These are phyloP conservation scores for Cucurbita argyrosperma DNA, from an alignment of 306 rosid genomes.

Conservation along the genomic window DNA sequence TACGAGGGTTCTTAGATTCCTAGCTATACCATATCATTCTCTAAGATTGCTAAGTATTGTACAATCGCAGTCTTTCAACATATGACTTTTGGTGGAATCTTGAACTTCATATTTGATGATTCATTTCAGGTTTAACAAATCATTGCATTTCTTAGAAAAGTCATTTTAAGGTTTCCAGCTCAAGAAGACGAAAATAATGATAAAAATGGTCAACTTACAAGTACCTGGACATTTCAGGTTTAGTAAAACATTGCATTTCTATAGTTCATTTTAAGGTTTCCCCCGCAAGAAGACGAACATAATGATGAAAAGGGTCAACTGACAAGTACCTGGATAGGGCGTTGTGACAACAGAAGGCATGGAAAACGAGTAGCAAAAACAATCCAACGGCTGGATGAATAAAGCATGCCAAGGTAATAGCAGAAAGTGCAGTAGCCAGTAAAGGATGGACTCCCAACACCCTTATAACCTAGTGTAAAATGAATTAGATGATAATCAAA, in stretches of 20 bases:
- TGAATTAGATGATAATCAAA: slow-evolving; percentile 9
- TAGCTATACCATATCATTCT: background rate
- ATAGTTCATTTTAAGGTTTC: background rate
- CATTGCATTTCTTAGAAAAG: background rate
- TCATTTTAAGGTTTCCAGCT: background rate
- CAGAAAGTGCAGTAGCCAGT: slow-evolving; percentile 46
- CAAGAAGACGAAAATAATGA: background rate
- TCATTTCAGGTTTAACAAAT: background rate
- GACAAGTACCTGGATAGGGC: slow-evolving; percentile 68
- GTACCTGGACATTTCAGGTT: background rate
- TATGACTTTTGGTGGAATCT: background rate
- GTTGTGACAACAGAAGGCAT: slow-evolving; percentile 73
- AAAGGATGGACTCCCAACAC: slow-evolving; percentile 47
- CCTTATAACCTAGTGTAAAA: slow-evolving; percentile 47
- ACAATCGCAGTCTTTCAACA: background rate
- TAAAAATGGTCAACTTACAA: background rate
- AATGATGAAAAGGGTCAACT: background rate
- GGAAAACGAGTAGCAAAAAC: slow-evolving; percentile 42
- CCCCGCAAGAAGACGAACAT: background rate
- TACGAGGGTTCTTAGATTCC: too few relatives aligned
- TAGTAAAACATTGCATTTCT: too few relatives aligned
- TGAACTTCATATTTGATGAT: background rate
- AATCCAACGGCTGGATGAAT: slow-evolving; percentile 80
- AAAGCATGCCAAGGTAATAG: slow-evolving; percentile 58
- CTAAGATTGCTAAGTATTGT: background rate